Conservation (phyloP, 148 eudicot genomes). For the Chenopodium berlandieri region DNA sequence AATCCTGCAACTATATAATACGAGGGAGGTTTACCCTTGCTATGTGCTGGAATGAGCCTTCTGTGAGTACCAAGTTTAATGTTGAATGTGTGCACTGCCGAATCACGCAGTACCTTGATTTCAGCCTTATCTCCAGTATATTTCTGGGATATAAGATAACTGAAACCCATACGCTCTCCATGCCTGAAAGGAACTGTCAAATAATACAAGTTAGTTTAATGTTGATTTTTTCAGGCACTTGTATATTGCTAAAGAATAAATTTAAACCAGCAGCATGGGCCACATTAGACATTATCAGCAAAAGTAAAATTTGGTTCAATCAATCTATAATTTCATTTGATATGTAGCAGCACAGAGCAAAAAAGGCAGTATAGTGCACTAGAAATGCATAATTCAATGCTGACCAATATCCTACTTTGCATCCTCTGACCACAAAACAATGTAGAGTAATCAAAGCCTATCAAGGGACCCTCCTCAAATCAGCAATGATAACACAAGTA, state of each 20-base stretch:
- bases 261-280: not conserved
- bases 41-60: conserved; percentile 78
- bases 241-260: not conserved
- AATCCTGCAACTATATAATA: conserved; percentile 90
- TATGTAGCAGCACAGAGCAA: too few relatives aligned
- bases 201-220: not conserved
- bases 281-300: not conserved
- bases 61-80: conserved; percentile 61
- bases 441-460: not conserved
- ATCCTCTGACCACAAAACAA: not conserved
- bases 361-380: not conserved
- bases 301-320: not conserved
- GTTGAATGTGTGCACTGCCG: conserved; percentile 43
- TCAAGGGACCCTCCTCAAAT: not conserved
- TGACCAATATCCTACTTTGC: not conserved
- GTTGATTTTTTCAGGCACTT: not conserved
- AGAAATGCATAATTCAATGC: not conserved
- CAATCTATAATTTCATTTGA: not conserved
- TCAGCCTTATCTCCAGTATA: conserved; percentile 81
- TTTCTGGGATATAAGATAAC: conserved; percentile 85
- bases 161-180: conserved; percentile 96
- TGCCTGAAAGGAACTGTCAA: conserved; percentile 85
- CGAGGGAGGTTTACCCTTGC: conserved; percentile 83
- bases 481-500: not conserved
- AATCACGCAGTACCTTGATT: conserved; percentile 69